Percentiles rank a stretch among this genome's conserved stretches.
These are phyloP conservation scores for Vigna radiata DNA, from an alignment of 306 rosid species.

Conservation along the genomic window DNA sequence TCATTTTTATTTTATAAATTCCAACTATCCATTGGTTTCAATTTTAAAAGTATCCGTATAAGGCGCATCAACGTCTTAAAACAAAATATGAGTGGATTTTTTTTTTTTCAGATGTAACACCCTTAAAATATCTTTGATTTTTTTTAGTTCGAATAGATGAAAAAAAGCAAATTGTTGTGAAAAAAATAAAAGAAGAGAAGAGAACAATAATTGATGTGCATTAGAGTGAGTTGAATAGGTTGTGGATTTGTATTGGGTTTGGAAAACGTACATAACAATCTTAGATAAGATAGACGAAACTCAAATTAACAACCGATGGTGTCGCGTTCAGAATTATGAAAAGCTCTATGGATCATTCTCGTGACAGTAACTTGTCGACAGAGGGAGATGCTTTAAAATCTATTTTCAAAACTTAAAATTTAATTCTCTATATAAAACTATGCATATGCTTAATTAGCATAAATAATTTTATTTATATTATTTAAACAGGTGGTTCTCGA, in stretches of 20 bases:
- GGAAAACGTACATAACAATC: background rate
- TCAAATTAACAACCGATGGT: background rate
- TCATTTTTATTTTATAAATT: background rate
- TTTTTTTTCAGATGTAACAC: background rate
- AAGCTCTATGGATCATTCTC: background rate
- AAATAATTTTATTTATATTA: no score
- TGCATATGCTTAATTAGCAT: no score
- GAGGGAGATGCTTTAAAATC: no score
- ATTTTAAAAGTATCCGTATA: background rate
- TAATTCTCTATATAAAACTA: no score
- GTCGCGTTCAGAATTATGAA: constrained; percentile 17
- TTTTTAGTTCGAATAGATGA: background rate
- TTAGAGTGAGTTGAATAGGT: background rate
- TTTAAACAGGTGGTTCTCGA: no score
- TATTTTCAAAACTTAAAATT: no score
- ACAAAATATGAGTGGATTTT: background rate
- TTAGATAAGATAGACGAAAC: background rate
- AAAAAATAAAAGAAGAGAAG: background rate
- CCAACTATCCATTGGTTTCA: background rate
- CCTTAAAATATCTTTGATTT: constrained; percentile 14
- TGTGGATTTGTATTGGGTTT: background rate
- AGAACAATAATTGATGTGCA: background rate
- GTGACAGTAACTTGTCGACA: no score
- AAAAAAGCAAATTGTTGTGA: background rate
- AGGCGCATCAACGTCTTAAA: no score